Base-by-base conservation (phyloP, 2,329 filamentous ascomycete species). In the Catunica adiposa region DNA sequence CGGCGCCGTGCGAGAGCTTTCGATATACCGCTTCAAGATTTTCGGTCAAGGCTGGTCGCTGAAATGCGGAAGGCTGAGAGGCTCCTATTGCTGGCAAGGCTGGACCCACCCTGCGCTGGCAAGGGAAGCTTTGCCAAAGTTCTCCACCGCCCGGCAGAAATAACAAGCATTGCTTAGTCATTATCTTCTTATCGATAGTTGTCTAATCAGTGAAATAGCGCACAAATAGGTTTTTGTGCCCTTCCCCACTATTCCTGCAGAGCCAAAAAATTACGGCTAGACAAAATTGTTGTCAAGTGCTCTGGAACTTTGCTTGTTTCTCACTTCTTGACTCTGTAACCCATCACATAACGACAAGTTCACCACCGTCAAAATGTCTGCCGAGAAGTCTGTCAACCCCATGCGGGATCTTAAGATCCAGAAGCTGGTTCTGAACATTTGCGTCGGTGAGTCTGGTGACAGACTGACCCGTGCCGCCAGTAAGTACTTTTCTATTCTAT, bases 351-450 rank as follows among this genome's bases (percentile, higher is more conserved):
- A 52, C 55, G 51, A 52, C 25, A 57, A 56, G 26, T 34, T 44
- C 31, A 58, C 15, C 51, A 58, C 50, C 47, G 53, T 56, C 58
- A 61, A 60, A 64, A 72, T 71, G 69, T 66, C 66, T 74, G 78
- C 84, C 73, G 86, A 90, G 73, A 96, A 97, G 82, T 73, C 79
- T 73, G 78, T 80, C 73, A 98, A 98, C 83, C 90, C 92, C 79
- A 98, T 98, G 92, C 87, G 89, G 80, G 90, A 98, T 80, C 87
- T 97, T 73, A 88, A 89, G 80, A 92, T 96, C 78, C 88, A 94
- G 79, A 96, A 96, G 82, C 87, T 96, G 74, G 89, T 95, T 75
- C 86, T 96, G 73, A 96, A 96, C 84, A 96, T 96, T 77, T 96
- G 87, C 67, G 92, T 98, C 69, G 92, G 92, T 78, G 92, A 98